Conservation (phyloP, 1,139 yeast genomes). For the Suhomyces bokatorum region DNA sequence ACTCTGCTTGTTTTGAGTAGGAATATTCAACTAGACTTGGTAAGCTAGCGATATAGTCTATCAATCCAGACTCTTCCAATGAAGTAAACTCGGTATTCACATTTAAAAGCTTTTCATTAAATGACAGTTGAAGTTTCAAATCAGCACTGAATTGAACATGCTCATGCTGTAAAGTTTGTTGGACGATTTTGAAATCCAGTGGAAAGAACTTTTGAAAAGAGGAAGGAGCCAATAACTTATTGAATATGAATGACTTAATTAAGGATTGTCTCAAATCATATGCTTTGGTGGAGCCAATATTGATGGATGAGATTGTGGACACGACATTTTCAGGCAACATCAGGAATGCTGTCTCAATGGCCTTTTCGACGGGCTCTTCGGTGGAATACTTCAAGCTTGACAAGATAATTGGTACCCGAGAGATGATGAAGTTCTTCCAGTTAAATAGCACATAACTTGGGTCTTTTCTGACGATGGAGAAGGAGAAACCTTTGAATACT, state of each 20-base stretch:
- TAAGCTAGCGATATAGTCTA: constrained; percentile 34
- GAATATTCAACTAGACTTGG: constrained; percentile 39
- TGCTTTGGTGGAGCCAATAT: constrained; percentile 20
- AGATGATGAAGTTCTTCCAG: constrained; percentile 38
- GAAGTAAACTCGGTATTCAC: constrained; percentile 57
- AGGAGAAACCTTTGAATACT: constrained; percentile 23
- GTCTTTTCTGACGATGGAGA: constrained; percentile 21
- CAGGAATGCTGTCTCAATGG: constrained; percentile 20
- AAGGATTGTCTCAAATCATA: constrained; percentile 60
- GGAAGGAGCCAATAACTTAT: constrained; percentile 39
- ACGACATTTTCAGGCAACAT: constrained; percentile 15
- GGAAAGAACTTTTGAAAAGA: constrained; percentile 47
- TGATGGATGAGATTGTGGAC: constrained; percentile 12
- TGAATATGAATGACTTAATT: constrained; percentile 47
- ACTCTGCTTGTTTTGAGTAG: constrained; percentile 37
- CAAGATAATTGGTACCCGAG: constrained; percentile 30
- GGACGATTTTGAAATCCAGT: constrained; percentile 37
- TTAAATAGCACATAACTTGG: constrained; percentile 29
- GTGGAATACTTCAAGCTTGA: constrained; percentile 16
- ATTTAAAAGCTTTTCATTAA: constrained; percentile 40
- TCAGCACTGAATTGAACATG: constrained; percentile 11
- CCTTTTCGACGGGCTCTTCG: constrained; percentile 16
- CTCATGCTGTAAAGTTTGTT: constrained; percentile 14
- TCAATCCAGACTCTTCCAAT: constrained; percentile 50
- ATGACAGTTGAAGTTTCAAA: constrained; percentile 12